Evolutionary conservation across 2,329 filamentous ascomycete species (phyloP).

Genomic region (Fusarium scirpi): DNA sequence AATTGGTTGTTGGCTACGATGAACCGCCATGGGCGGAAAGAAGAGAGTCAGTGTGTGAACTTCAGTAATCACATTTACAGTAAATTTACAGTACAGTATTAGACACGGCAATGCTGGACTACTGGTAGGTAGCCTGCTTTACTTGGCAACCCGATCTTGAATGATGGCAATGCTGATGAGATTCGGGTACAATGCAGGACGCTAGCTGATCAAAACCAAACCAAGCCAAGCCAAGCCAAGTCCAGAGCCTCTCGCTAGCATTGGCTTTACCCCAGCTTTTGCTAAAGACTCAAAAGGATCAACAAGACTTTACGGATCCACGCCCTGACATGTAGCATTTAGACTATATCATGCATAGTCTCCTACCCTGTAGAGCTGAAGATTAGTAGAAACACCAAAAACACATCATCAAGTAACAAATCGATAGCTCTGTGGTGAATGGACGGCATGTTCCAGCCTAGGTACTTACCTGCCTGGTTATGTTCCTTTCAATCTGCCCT

Average conservation of each 20-base stretch:
- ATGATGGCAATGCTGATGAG: neutral
- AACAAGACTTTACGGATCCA: neutral
- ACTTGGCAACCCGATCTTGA: slow-evolving; percentile 25
- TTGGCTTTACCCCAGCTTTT: slow-evolving; percentile 14
- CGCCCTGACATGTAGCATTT: neutral
- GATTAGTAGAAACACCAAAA: slow-evolving; percentile 27
- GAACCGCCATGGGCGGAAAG: neutral
- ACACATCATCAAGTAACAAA: neutral
- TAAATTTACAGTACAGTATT: neutral
- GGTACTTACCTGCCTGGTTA: neutral
- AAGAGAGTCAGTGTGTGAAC: neutral
- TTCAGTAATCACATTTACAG: neutral
- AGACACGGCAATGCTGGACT: neutral
- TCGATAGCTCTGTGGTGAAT: neutral
- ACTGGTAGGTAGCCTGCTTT: neutral
- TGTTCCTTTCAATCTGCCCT: neutral
- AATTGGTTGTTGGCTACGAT: neutral
- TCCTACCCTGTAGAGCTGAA: neutral
- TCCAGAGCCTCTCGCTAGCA: slow-evolving; percentile 1
- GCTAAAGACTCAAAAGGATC: neutral
- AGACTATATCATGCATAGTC: neutral
- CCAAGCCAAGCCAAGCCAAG: neutral
- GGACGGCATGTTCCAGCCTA: neutral
- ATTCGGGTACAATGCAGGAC: neutral
- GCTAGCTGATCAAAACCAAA: slow-evolving; percentile 5